Evolutionary conservation across 2,329 filamentous ascomycete species (phyloP).

Genomic region (Penicillium sp.): DNA sequence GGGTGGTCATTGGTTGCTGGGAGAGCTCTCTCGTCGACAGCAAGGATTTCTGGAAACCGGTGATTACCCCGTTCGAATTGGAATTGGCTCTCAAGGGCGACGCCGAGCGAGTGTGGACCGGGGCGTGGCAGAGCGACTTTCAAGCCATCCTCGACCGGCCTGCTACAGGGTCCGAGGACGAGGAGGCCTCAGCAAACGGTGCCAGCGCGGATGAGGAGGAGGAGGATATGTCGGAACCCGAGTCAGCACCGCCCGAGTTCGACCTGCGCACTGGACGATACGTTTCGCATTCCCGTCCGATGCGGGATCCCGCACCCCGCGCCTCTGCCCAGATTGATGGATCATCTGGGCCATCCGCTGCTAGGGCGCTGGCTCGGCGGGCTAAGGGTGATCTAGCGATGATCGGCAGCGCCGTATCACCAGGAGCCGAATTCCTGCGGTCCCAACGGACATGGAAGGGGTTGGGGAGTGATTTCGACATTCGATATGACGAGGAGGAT

Average conservation of each 20-base stretch:
- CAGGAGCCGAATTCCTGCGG: slow-evolving; percentile 81
- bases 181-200: slow-evolving; percentile 26
- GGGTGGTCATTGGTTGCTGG: slow-evolving; percentile 98
- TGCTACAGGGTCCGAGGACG: slow-evolving; percentile 25
- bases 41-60: slow-evolving; percentile 79
- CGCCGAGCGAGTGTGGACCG: slow-evolving; percentile 75
- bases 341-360: slow-evolving; percentile 28
- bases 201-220: slow-evolving; percentile 41
- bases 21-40: slow-evolving; percentile 91
- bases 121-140: slow-evolving; percentile 85
- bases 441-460: slow-evolving; percentile 87
- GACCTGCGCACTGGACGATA: slow-evolving; percentile 86
- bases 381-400: slow-evolving; percentile 69
- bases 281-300: slow-evolving; percentile 64
- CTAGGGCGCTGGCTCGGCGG: slow-evolving; percentile 60
- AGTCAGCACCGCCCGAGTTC: slow-evolving; percentile 76
- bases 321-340: slow-evolving; percentile 26
- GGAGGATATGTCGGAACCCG: slow-evolving; percentile 67
- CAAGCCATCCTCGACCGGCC: slow-evolving; percentile 58
- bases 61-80: slow-evolving; percentile 94
- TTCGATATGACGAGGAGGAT: slow-evolving; percentile 59
- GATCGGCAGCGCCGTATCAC: slow-evolving; percentile 83
- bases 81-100: slow-evolving; percentile 73
- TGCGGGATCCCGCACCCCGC: slow-evolving; percentile 38
- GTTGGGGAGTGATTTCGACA: slow-evolving; percentile 77